Evolutionary conservation across 108 stramenopile genomes (phyloP).

Genomic region (Seminavis robusta): DNA sequence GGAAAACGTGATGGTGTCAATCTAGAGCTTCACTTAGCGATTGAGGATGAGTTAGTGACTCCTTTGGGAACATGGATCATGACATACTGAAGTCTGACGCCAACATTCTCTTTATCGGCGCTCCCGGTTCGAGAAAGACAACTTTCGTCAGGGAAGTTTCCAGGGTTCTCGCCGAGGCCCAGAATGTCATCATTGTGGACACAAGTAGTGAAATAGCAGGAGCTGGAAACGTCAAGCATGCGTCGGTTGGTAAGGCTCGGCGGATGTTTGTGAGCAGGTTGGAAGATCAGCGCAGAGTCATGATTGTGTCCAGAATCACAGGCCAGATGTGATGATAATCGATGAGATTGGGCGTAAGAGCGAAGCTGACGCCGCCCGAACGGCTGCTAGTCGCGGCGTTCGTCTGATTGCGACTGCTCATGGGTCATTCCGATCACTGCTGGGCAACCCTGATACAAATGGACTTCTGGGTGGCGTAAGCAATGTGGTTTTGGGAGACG

Average conservation of each 20-base stretch:
- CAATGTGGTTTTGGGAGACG: neutral
- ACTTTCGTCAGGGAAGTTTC: constrained; percentile 32
- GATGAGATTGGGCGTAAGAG: constrained; percentile 46
- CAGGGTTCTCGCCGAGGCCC: constrained; percentile 8
- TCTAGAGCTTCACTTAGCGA: too few relatives aligned
- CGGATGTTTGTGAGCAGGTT: constrained; percentile 38
- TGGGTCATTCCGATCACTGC: constrained; percentile 26
- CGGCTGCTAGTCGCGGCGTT: constrained; percentile 30
- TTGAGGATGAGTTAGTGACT: too few relatives aligned
- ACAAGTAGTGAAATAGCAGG: constrained; percentile 53
- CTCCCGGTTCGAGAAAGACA: constrained; percentile 32
- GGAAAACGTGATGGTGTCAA: too few relatives aligned
- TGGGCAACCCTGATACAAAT: constrained; percentile 30
- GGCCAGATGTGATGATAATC: constrained; percentile 39
- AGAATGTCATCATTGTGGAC: constrained; percentile 39
- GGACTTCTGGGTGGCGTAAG: constrained; percentile 31
- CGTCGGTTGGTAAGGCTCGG: constrained; percentile 33
- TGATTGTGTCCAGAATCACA: constrained; percentile 62
- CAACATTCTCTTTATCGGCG: constrained; percentile 22
- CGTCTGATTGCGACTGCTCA: constrained; percentile 55
- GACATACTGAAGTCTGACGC: too few relatives aligned
- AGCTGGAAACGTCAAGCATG: constrained; percentile 35
- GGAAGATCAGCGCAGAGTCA: constrained; percentile 24
- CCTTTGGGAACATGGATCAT: too few relatives aligned
- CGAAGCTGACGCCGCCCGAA: constrained; percentile 41